Percentiles rank a stretch among this genome's conserved stretches.
Conservation (phyloP, 257 asterid genomes). For the Rhazya stricta region DNA sequence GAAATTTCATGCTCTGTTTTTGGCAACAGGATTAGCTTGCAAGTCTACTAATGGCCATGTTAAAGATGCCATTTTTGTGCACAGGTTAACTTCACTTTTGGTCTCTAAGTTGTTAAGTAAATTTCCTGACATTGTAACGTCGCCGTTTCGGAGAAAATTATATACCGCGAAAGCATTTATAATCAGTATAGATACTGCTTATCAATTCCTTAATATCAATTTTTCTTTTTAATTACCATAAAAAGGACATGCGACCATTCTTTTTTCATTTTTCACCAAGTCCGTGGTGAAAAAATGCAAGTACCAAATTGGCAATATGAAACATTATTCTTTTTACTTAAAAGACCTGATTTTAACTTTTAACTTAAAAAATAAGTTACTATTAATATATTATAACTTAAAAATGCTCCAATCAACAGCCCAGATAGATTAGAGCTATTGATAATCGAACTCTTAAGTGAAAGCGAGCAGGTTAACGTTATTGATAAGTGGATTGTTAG, state of each 20-base stretch:
- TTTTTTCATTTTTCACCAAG: neutral
- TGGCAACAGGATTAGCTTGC: conserved; percentile 2
- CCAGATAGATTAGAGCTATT: too few species aligned
- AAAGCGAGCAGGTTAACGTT: too few species aligned
- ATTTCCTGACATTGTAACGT: neutral
- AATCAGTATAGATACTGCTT: neutral
- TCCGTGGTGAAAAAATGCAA: too few species aligned
- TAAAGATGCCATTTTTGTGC: neutral
- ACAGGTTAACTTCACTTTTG: neutral
- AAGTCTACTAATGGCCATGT: neutral
- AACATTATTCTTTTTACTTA: too few species aligned
- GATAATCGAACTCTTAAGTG: too few species aligned
- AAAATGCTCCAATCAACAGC: too few species aligned
- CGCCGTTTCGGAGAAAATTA: neutral
- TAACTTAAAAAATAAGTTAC: too few species aligned
- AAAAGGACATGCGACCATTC: neutral
- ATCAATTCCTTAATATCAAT: neutral
- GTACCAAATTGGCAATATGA: neutral
- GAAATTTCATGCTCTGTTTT: conserved; percentile 6
- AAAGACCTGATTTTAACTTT: too few species aligned
- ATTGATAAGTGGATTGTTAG: too few species aligned
- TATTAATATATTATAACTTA: too few species aligned
- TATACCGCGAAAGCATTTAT: neutral
- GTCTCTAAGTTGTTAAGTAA: neutral
- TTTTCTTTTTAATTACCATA: neutral